Evolutionary conservation across 805 yeast species (phyloP).

Genomic region (Yarrowia sp.): DNA sequence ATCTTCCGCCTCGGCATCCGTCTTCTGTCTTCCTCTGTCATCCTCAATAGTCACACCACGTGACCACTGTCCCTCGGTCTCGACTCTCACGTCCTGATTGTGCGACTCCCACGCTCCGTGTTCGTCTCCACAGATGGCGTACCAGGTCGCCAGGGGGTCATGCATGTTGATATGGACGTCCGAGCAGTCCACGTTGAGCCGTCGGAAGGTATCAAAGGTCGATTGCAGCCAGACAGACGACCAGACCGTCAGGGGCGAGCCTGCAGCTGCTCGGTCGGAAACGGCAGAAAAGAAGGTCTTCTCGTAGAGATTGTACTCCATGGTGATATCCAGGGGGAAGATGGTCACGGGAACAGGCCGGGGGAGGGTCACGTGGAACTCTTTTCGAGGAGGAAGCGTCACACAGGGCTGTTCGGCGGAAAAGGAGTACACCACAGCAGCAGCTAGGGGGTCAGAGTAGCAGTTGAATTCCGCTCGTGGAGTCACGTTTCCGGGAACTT

Average conservation of each 20-base stretch:
- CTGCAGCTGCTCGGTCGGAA: constrained; percentile 21
- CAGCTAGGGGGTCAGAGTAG: constrained; percentile 53
- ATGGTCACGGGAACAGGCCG: constrained; percentile 48
- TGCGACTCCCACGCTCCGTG: constrained; percentile 42
- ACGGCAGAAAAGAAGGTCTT: constrained; percentile 39
- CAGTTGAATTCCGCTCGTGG: constrained; percentile 55
- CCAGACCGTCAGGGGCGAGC: constrained; percentile 51
- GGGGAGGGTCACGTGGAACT: constrained; percentile 42
- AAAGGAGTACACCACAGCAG: constrained; percentile 51
- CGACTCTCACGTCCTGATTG: constrained; percentile 51
- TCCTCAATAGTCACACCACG: constrained; percentile 52
- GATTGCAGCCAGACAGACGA: constrained; percentile 48
- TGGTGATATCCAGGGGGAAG: constrained; percentile 53
- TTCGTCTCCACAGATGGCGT: constrained; percentile 44
- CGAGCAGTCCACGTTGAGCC: constrained; percentile 42
- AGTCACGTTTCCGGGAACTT: constrained; percentile 52
- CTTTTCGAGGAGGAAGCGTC: constrained; percentile 46
- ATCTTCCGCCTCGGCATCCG: constrained; percentile 40
- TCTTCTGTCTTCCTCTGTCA: constrained; percentile 47
- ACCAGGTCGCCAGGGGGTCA: constrained; percentile 53
- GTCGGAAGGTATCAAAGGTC: constrained; percentile 45
- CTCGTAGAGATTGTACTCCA: constrained; percentile 46
- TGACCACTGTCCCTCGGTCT: constrained; percentile 52
- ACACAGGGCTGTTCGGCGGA: constrained; percentile 47
- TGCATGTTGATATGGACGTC: constrained; percentile 47